Evolutionary conservation across 352 stramenopile species (phyloP), one percentile per base, ranked within the genome.

Genomic region (Sclerospora graminicola): DNA sequence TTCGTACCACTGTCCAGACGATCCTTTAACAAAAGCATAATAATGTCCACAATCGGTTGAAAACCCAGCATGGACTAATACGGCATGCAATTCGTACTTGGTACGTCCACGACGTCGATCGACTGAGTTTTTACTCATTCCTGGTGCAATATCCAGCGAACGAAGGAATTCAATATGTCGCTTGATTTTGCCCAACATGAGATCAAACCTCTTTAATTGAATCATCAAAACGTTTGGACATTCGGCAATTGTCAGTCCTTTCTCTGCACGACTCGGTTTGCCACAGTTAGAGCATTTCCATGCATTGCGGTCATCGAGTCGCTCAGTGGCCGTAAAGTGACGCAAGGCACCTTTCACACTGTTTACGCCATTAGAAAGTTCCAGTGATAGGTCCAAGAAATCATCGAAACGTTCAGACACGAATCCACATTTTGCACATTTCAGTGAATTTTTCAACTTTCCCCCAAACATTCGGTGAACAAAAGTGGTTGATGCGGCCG

Each of bases 11-110:
- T 88, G 74, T n/a, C 84, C 80, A 0, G 84, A 90, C 9, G 78
- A 74, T 9, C 81, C 84, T 32, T 86, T 84, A 0, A 96, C 76
- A 40, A 94, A 95, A 16, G 82, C 69, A 44, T 91, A 94, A 57
- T 96, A 96, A 49, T 96, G 87, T 11, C 87, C 87, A 26, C 78
- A 92, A 47, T 92, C 72, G 8, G 86, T 87, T n/a, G 78, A 94
- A 47, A 77, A 82, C 0, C 87, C 87, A 0, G 74, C 71, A 48
- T 96, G 86, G 15, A 96, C 84, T 9, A 96, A 48, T 41, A 96
- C 83, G 2, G 67, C 82, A 21, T 84, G 63, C 32, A 94, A 62
- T 13, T 86, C 68, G 51, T 93, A 93, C 39, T 72, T 81, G 8
- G 48, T 71, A 2, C 69, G 57, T 21, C 62, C 62, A 10, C 68